Conservation (phyloP, 2,329 filamentous ascomycete species). For the Conoideocrella luteorostrata region DNA sequence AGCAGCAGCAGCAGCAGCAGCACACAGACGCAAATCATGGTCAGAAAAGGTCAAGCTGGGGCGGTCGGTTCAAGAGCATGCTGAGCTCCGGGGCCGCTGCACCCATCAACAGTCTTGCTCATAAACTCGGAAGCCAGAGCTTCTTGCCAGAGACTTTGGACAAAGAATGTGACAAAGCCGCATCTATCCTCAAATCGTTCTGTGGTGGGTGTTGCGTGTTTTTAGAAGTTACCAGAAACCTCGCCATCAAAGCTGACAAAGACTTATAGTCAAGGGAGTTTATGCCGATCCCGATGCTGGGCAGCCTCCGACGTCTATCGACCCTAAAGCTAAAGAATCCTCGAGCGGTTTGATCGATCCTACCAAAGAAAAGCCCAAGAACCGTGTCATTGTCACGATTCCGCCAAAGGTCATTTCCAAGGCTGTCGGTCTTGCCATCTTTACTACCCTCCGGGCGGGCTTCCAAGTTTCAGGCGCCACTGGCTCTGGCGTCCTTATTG, state of each 20-base stretch:
- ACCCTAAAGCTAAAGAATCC: constrained; percentile 22
- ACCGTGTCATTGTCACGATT: constrained; percentile 46
- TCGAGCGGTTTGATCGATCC: constrained; percentile 23
- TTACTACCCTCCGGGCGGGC: constrained; percentile 63
- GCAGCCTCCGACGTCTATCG: constrained; percentile 23
- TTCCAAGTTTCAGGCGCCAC: constrained; percentile 61
- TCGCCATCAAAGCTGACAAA: no score
- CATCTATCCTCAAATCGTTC: constrained; percentile 75
- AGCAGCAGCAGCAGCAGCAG: background rate
- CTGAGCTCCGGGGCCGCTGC: constrained; percentile 47
- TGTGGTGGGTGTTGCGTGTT: constrained; percentile 59
- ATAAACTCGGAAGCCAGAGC: constrained; percentile 75
- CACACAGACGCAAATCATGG: background rate
- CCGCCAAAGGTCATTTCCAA: constrained; percentile 55
- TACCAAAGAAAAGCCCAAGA: constrained; percentile 34
- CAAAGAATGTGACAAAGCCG: constrained; percentile 87
- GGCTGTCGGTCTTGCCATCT: constrained; percentile 64
- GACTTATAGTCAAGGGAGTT: constrained; percentile 41
- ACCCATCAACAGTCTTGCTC: constrained; percentile 74
- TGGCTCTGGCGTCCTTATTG: constrained; percentile 59
- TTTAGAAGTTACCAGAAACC: no score
- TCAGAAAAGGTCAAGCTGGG: constrained; percentile 18
- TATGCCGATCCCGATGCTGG: constrained; percentile 32
- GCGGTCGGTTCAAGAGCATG: constrained; percentile 21
- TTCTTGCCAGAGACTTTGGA: constrained; percentile 84